Evolutionary conservation across 306 rosid genomes (phyloP), one percentile per base, ranked within the genome.

Genomic region (Astragalus membranaceus): DNA sequence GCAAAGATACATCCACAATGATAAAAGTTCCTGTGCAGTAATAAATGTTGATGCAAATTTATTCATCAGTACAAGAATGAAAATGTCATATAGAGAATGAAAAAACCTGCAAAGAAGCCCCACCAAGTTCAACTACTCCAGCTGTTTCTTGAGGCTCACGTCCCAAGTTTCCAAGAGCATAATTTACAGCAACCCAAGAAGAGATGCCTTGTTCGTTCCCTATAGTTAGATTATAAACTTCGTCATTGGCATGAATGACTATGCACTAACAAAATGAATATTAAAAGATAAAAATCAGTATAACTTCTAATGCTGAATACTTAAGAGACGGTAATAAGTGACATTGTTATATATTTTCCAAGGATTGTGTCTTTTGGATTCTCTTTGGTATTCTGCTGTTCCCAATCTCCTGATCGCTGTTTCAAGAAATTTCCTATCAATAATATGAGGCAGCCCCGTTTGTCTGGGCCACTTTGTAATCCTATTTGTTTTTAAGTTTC

Each of bases 101-200:
- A 61, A 75, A 73, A 74, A 84, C 88, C 86, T 85, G 88, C 80
- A 81, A 78, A 75, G 86, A 85, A 72, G 79, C 79, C 82, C 86
- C 86, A 75, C 86, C 86, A 57, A 85, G 80, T 72, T 81, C 84
- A 85, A 85, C 84, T 42, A 81, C 68, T 65, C 84, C 86, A 62
- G 78, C 64, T 35, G 88, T 81, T 69, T 78, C 86, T 30, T 57
- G 75, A 58, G 86, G 78, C 17, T 81, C 78, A 11, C 74, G 72
- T 49, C 81, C 81, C 82, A 85, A 60, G n/a, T 56, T 79, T 75
- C 88, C 88, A 58, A 85, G 86, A 47, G 75, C 86, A 72, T 72
- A 85, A 74, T 85, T 85, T 65, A 79, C 84, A 69, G 84, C 79
- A 36, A 85, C 86, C 88, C 88, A 85, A 49, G 84, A 79, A 73